Conservation (phyloP, 2,329 filamentous ascomycete species). For the Penicillium brasilianum region DNA sequence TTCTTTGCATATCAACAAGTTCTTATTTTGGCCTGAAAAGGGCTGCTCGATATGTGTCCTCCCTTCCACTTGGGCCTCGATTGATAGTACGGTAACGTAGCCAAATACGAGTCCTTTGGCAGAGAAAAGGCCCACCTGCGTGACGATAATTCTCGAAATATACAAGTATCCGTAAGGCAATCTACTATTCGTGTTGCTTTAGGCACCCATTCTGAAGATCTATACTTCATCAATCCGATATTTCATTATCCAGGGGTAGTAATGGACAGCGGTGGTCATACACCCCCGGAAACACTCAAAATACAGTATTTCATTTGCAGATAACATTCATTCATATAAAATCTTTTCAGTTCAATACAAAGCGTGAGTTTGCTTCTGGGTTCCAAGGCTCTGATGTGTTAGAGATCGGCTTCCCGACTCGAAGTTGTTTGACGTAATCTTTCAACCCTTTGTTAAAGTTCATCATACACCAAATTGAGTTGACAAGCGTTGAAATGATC, state of each 20-base stretch:
- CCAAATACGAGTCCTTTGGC: background rate
- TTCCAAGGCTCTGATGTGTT: slow-evolving; percentile 6
- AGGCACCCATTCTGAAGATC: background rate
- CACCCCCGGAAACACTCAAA: background rate
- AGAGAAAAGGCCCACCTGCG: background rate
- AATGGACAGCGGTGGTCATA: background rate
- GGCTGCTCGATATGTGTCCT: background rate
- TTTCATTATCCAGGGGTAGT: background rate
- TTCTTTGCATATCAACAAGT: background rate
- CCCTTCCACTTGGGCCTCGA: background rate
- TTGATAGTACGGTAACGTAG: background rate
- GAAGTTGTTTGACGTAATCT: slow-evolving; percentile 17
- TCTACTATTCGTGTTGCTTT: background rate
- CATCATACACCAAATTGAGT: slow-evolving; percentile 24
- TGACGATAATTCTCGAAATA: background rate
- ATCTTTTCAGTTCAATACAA: slow-evolving; percentile 16
- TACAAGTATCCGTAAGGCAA: background rate
- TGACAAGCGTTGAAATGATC: slow-evolving; percentile 18
- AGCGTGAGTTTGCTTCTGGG: slow-evolving; percentile 16
- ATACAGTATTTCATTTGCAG: background rate
- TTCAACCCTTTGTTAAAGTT: slow-evolving; percentile 30
- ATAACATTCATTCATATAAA: background rate
- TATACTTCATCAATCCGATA: background rate
- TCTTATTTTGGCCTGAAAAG: background rate
- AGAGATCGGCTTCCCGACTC: slow-evolving; percentile 4